A percentile compares a stretch with the other conserved stretches of the same genome.
These are phyloP conservation scores for Yueomyces sinensis DNA, from an alignment of 805 yeast species.

Conservation along the genomic window DNA sequence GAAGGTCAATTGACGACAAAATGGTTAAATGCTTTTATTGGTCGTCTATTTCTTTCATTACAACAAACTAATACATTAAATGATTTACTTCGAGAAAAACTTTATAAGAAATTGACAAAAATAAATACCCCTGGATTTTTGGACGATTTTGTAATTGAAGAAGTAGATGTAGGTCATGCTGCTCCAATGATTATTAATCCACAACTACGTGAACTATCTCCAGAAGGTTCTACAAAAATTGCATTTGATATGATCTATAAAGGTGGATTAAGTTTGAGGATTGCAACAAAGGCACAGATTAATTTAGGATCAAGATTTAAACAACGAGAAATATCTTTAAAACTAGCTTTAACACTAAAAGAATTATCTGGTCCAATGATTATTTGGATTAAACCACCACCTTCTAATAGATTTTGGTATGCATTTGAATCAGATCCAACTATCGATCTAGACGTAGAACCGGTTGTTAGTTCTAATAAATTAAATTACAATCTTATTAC, in stretches of 20 bases:
- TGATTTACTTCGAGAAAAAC: slow-evolving; percentile 39
- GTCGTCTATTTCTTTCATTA: slow-evolving; percentile 65
- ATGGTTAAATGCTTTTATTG: slow-evolving; percentile 84
- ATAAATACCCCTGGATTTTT: slow-evolving; percentile 79
- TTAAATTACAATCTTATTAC: slow-evolving; percentile 69
- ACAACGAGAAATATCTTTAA: slow-evolving; percentile 61
- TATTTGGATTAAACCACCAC: slow-evolving; percentile 71
- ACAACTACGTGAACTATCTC: slow-evolving; percentile 48
- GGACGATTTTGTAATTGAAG: slow-evolving; percentile 65
- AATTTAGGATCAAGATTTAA: slow-evolving; percentile 66
- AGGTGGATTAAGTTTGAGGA: slow-evolving; percentile 64
- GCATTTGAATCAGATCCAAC: slow-evolving; percentile 70
- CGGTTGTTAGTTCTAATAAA: slow-evolving; percentile 78
- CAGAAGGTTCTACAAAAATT: slow-evolving; percentile 65
- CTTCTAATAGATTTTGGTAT: slow-evolving; percentile 86
- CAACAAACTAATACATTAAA: slow-evolving; percentile 61
- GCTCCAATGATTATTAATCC: slow-evolving; percentile 77
- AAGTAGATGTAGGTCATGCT: slow-evolving; percentile 62
- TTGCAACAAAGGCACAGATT: slow-evolving; percentile 69
- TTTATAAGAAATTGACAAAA: slow-evolving; percentile 61
- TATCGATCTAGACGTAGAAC: slow-evolving; percentile 67
- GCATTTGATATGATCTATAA: slow-evolving; percentile 50
- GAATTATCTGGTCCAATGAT: slow-evolving; percentile 63
- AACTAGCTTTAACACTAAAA: slow-evolving; percentile 54
- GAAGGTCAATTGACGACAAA: slow-evolving; percentile 73